Evolutionary conservation across 2,329 filamentous ascomycete species (phyloP).

Genomic region (Xylaria sp.): DNA sequence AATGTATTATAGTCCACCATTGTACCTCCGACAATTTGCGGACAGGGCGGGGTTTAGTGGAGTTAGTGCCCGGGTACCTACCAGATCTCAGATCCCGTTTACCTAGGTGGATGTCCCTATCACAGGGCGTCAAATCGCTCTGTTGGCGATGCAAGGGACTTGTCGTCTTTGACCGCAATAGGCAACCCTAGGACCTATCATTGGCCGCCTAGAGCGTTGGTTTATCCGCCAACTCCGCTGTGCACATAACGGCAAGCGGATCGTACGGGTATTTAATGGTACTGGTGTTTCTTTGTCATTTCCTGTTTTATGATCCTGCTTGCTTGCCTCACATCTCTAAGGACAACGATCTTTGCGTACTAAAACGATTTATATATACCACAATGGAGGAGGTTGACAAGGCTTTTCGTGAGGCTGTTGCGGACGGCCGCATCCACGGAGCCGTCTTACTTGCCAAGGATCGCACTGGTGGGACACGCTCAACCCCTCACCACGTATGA

Average conservation of each 20-base stretch:
- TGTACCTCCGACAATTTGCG: slow-evolving; percentile 4
- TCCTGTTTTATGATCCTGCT: background rate
- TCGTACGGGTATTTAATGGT: slow-evolving; percentile 7
- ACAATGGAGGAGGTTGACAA: slow-evolving; percentile 37
- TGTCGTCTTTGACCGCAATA: background rate
- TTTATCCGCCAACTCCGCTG: background rate
- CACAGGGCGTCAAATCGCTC: background rate
- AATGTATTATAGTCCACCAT: slow-evolving; percentile 32
- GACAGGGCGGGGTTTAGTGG: slow-evolving; percentile 19
- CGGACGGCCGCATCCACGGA: slow-evolving; percentile 38
- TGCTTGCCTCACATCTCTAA: too few relatives aligned
- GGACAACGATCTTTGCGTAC: background rate
- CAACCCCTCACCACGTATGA: slow-evolving; percentile 7
- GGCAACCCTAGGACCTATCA: background rate
- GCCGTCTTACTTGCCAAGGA: slow-evolving; percentile 37
- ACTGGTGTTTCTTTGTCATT: background rate
- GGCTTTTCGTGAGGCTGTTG: slow-evolving; percentile 30
- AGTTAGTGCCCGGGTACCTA: slow-evolving; percentile 4
- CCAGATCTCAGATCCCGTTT: background rate
- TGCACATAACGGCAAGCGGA: background rate
- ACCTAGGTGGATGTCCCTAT: too few relatives aligned
- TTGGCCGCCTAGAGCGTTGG: slow-evolving; percentile 1
- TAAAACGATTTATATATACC: background rate
- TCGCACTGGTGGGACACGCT: slow-evolving; percentile 28
- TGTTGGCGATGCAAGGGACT: background rate